Conservation (phyloP, 1,284 basidiomycete genomes). For the Cronartium ribicola region DNA sequence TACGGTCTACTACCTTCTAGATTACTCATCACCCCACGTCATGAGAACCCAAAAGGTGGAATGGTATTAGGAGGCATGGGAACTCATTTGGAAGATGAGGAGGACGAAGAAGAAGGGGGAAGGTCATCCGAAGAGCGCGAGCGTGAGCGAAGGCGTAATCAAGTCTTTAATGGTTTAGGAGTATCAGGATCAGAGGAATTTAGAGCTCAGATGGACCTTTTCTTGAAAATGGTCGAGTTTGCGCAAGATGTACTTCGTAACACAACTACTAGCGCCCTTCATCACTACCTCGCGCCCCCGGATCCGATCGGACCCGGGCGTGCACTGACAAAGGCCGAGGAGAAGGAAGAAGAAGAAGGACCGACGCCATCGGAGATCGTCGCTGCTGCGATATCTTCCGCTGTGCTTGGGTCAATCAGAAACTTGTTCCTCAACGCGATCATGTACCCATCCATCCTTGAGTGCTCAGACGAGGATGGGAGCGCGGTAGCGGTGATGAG, state of each 20-base stretch:
- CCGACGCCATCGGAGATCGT: constrained; percentile 38
- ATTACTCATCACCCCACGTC: constrained; percentile 55
- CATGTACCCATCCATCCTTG: constrained; percentile 84
- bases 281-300: constrained; percentile 57
- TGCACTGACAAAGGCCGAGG: constrained; percentile 48
- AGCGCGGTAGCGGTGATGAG: constrained; percentile 93
- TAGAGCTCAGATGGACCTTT: constrained; percentile 73
- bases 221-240: constrained; percentile 85
- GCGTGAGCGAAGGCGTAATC: constrained; percentile 59
- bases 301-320: constrained; percentile 42
- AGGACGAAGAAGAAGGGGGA: constrained; percentile 49
- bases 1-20: constrained; percentile 88
- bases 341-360: not conserved
- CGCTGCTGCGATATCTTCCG: constrained; percentile 50
- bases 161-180: constrained; percentile 64
- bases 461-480: constrained; percentile 86
- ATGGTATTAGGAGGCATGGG: constrained; percentile 64
- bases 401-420: constrained; percentile 74
- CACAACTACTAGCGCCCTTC: constrained; percentile 52
- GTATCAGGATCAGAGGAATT: constrained; percentile 72
- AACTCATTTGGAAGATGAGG: constrained; percentile 53
- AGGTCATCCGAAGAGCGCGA: constrained; percentile 59
- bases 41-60: constrained; percentile 50
- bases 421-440: constrained; percentile 89
- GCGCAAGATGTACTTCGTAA: constrained; percentile 70